Evolutionary conservation across 2,329 filamentous ascomycete species (phyloP).

Genomic region (Aspergillus quadricinctus): DNA sequence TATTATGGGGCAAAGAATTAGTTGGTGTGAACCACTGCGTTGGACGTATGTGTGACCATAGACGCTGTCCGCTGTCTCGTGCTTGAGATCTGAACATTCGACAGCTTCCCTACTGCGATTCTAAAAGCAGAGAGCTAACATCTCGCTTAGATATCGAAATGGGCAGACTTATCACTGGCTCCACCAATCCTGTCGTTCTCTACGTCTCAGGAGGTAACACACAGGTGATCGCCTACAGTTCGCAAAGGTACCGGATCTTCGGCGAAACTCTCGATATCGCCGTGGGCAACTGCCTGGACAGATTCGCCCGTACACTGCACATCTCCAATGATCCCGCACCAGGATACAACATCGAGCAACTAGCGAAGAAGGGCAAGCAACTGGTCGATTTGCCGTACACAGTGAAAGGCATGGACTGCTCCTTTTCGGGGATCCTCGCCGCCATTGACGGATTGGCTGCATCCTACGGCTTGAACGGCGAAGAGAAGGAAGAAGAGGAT

Average conservation of each 20-base stretch:
- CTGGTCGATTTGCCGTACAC: slow-evolving; percentile 89
- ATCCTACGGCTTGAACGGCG: slow-evolving; percentile 32
- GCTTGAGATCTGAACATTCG: neutral
- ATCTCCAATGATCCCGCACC: slow-evolving; percentile 96
- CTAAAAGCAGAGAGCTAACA: neutral
- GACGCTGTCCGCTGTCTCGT: neutral
- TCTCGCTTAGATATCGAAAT: slow-evolving; percentile 75
- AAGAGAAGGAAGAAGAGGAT: slow-evolving; percentile 51
- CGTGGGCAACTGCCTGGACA: slow-evolving; percentile 93
- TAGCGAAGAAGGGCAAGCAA: slow-evolving; percentile 68
- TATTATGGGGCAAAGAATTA: slow-evolving; percentile 84
- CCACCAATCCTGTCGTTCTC: slow-evolving; percentile 85
- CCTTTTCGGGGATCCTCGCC: slow-evolving; percentile 87
- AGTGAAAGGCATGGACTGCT: slow-evolving; percentile 98
- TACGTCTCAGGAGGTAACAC: slow-evolving; percentile 97
- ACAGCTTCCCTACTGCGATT: neutral
- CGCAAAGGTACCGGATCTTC: slow-evolving; percentile 93
- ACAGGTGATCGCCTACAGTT: slow-evolving; percentile 94
- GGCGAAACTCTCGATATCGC: slow-evolving; percentile 97
- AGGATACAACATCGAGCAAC: slow-evolving; percentile 95
- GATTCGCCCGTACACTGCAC: slow-evolving; percentile 83
- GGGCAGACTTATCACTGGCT: slow-evolving; percentile 88
- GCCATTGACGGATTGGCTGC: slow-evolving; percentile 74
- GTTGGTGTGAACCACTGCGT: slow-evolving; percentile 98
- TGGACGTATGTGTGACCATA: slow-evolving; percentile 54